phyloP scores from a whole-genome alignment of 345 rosid genomes.

The Lumnitzera racemosa region DNA sequence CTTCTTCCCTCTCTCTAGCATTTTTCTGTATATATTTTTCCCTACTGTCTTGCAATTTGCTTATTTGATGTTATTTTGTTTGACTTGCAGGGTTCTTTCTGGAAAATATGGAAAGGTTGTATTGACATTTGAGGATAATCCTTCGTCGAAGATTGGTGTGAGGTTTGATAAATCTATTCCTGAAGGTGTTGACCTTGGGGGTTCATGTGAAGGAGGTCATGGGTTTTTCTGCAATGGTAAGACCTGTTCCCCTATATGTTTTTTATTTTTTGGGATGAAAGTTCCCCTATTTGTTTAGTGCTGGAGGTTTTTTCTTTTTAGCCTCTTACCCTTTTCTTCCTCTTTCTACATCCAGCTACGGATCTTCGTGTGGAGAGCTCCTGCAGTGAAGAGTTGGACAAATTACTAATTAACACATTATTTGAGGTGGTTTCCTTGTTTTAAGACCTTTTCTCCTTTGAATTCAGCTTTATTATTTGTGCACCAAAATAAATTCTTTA shows the following conservation, averaged over 20 bases:
- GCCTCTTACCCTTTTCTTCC: conserved; percentile 9
- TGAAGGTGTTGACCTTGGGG: conserved; percentile 89
- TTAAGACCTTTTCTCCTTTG: neutral
- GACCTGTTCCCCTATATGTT: conserved; percentile 8
- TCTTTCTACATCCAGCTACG: conserved; percentile 33
- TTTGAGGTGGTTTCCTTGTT: conserved; percentile 59
- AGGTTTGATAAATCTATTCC: conserved; percentile 69
- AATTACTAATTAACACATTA: conserved; percentile 56
- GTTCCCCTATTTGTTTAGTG: neutral
- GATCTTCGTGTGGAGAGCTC: conserved; percentile 61
- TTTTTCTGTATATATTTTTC: conserved; percentile 3
- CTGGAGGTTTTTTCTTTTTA: conserved; percentile 9
- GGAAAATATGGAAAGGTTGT: conserved; percentile 66
- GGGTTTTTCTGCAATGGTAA: conserved; percentile 90
- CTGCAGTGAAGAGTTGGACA: conserved; percentile 45
- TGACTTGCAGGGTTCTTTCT: conserved; percentile 9
- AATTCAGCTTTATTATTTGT: neutral
- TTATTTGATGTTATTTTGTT: neutral
- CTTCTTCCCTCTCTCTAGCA: neutral
- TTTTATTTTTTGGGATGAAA: neutral
- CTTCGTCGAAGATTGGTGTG: conserved; percentile 75
- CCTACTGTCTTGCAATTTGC: neutral
- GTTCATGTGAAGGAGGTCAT: conserved; percentile 51
- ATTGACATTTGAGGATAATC: conserved; percentile 61
- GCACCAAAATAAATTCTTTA: neutral